Evolutionary conservation across 1,139 yeast species (phyloP), one percentile per base, ranked within the genome.

Genomic region (Spathaspora sp.): DNA sequence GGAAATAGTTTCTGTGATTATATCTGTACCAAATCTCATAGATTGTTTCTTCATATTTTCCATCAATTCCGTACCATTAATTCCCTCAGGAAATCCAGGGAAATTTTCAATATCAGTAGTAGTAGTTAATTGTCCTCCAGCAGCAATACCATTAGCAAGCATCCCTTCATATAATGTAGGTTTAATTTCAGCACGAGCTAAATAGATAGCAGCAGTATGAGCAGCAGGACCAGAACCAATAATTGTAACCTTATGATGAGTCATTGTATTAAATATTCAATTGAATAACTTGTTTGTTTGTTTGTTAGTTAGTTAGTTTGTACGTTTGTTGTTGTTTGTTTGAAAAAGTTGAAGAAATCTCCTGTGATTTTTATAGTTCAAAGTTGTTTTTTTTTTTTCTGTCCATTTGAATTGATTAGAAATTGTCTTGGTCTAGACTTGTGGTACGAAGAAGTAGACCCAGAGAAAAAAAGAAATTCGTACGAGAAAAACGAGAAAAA

Each of bases 151-250:
- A 68, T 93, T 93, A 54, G 99, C 99, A 66, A 93, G 74, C 86
- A 93, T 77, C 59, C 99, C 99, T 73, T 93, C 99, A 71, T 89
- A 93, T 58, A 93, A 69, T 34, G 89, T 85, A 33, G 99, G 97
- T 71, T 87, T 85, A 65, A 90, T 83, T 75, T 93, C 99, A 36
- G 99, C 99, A 70, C 99, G 84, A 27, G 98, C 85, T 51, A 93
- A 78, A 70, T 93, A 93, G 68, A 93, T 89, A 57, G 99, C 99
- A 44, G 99, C 99, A 41, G 99, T 93, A 77, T 93, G 97, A 47
- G 98, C 99, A 51, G 99, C 99, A 46, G 99, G 99, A 58, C 99
- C 99, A 44, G 98, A 91, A 42, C 98, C 98, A 55, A 91, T 86
- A 60, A 91, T 89, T 45, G 96, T 89, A 53, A 90, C 97, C 72